Evolutionary conservation across 441 rosid species (phyloP), one percentile per base, ranked within the genome.

Genomic region (Jatropha multifida): DNA sequence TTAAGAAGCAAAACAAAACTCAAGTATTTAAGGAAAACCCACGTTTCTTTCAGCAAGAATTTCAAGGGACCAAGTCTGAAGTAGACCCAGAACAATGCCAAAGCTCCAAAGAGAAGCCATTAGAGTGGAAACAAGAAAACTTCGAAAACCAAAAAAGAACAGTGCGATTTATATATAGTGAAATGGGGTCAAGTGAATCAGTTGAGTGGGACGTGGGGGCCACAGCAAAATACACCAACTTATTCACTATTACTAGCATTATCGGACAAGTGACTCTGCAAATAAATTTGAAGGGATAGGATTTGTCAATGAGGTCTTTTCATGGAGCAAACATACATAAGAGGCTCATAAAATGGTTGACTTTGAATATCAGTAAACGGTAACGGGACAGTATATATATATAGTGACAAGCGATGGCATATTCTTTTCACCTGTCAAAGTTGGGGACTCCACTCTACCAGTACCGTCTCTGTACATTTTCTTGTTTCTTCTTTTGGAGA

Each of bases 1-100:
- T 42, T 51, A 46, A 58, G 51, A 69, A 79, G 64, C 42, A 20
- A 32, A 73, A 62, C 61, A 26, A 44, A 68, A 72, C 41, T 32
- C 44, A 20, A 48, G 69, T 1, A 37, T 23, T 26, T 26, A 59
- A 55, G 38, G 51, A 65, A 56, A 74, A 60, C 85, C 73, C 68
- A 88, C 88, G 79, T 83, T 81, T 82, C 76, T 79, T 66, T 86
- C 77, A 79, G 82, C 86, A 74, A 74, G 66, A 12, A 69, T 75
- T 41, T 26, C 71, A 52, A 61, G 20, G 13, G 41, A 66, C 37
- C 79, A 32, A 62, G 70, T 49, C 49, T 44, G 79, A 71, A 77
- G 72, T 55, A 75, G 60, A 44, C 80, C 81, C 68, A 81, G 76
- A 77, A 76, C 1, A 65, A 68, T 26, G 65, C 14, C 67, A 27